phyloP scores from a whole-genome alignment of 352 stramenopile species.

The Pythium oligandrum region DNA sequence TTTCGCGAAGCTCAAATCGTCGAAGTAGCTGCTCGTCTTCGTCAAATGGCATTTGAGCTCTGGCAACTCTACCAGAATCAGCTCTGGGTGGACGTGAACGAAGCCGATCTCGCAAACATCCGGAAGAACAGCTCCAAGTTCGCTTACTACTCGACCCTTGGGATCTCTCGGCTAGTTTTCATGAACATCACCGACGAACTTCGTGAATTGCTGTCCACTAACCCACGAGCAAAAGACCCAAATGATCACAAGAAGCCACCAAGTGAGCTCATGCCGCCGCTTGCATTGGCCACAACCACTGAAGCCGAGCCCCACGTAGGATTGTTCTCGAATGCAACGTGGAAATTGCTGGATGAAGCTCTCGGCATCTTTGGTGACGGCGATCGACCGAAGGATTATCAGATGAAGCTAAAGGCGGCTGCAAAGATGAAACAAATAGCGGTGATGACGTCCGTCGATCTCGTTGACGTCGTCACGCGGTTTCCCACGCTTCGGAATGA shows the following conservation, averaged over 20 bases:
- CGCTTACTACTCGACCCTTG: constrained; percentile 34
- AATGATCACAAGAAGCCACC: not conserved
- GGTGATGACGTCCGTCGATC: constrained; percentile 42
- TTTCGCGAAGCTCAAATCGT: constrained; percentile 19
- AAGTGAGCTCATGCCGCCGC: constrained; percentile 7
- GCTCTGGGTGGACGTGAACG: constrained; percentile 56
- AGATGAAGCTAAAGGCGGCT: constrained; percentile 10
- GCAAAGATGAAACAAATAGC: constrained; percentile 45
- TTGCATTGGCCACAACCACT: not conserved
- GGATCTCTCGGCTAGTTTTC: constrained; percentile 45
- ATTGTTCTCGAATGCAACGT: constrained; percentile 49
- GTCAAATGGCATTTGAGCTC: constrained; percentile 45
- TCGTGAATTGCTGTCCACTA: constrained; percentile 7
- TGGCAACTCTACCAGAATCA: constrained; percentile 83
- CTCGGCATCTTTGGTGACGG: constrained; percentile 14
- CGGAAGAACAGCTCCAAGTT: constrained; percentile 49
- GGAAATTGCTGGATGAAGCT: constrained; percentile 60
- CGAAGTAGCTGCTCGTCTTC: constrained; percentile 23
- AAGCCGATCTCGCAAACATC: constrained; percentile 52
- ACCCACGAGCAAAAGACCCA: constrained; percentile 3
- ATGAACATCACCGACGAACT: constrained; percentile 55
- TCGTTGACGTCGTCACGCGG: constrained; percentile 30
- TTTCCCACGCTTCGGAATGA: constrained; percentile 34
- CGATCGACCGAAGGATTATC: constrained; percentile 3
- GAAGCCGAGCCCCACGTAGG: constrained; percentile 13